A percentile compares a stretch with the other conserved stretches of the same genome.
These are phyloP conservation scores for Wickerhamomyces subpelliculosus DNA, from an alignment of 805 yeast genomes.

Conservation along the genomic window DNA sequence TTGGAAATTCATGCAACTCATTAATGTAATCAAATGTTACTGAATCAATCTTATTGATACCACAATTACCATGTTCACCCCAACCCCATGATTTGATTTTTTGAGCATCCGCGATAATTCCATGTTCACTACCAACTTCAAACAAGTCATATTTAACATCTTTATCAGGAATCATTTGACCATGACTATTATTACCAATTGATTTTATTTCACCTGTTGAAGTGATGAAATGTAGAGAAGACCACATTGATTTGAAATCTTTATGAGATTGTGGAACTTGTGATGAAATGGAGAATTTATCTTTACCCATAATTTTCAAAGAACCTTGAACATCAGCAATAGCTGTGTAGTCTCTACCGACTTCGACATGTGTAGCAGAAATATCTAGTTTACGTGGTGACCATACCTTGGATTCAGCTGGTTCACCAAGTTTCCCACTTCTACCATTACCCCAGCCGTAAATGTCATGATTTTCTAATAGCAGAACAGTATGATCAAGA, in stretches of 20 bases:
- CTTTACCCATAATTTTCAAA: constrained; percentile 29
- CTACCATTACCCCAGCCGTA: constrained; percentile 68
- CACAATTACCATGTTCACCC: constrained; percentile 99
- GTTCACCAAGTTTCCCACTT: constrained; percentile 43
- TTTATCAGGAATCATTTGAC: constrained; percentile 42
- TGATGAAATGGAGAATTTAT: constrained; percentile 17
- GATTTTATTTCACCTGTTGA: constrained; percentile 31
- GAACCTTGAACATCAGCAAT: constrained; percentile 17
- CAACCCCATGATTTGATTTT: constrained; percentile 84
- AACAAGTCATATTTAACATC: constrained; percentile 11
- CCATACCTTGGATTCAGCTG: constrained; percentile 8
- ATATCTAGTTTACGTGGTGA: constrained; percentile 5
- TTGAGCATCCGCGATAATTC: constrained; percentile 32
- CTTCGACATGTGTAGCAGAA: constrained; percentile 3
- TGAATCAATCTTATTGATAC: constrained; percentile 23
- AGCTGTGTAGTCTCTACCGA: constrained; percentile 59
- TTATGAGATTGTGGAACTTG: constrained; percentile 3
- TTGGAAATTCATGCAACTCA: constrained; percentile 29
- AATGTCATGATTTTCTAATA: constrained; percentile 33
- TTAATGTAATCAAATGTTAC: constrained; percentile 29
- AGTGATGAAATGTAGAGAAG: constrained; percentile 52
- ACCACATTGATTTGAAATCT: constrained; percentile 62
- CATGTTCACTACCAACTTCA: constrained; percentile 84
- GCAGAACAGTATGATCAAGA: constrained; percentile 38
- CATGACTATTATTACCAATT: constrained; percentile 71